Base-by-base conservation (phyloP, 1,139 yeast species). In the Debaryomyces sp. region DNA sequence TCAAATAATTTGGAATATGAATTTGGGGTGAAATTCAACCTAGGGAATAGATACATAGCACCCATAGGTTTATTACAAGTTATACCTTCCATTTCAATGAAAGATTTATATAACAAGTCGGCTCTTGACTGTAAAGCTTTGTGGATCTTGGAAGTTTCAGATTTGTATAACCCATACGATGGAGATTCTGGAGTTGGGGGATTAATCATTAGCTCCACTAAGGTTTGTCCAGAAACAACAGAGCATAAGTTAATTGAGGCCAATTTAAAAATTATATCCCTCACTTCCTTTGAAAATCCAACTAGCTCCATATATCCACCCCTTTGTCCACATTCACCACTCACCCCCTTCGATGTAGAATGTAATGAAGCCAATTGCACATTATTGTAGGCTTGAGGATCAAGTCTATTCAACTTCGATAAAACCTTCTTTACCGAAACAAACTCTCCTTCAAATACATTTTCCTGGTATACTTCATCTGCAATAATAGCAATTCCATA, bases 241-340 rank as follows among this genome's bases (percentile, higher is more conserved):
- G 98, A 94, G 67, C 99, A 94, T 51, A 94, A 77, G 41, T 94
- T 86, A 58, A 94, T 90, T 15, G 96, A 87, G 21, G 96, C 96
- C 59, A 94, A 76, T 70, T 94, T 94, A 69, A 88, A 77, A 46
- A 94, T 77, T 47, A 88, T 78, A 37, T 82, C 87, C 58, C 77
- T 75, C 15, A 92, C 86, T 43, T 87, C 92, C 4, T 76, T 75
- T 23, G 80, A 73, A 68, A 94, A 89, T 1, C 97, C 97, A 13
- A 85, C 81, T 12, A 92, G 73, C 70, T 94, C 99, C 96, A 94
- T 89, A 75, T 92, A 95, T 4, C 99, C 99, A 61, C 98, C 99
- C 70, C 99, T 85, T 73, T 94, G 99, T 50, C 99, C 99, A 77
- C 99, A 94, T 72, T 94, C 99, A 51, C 99, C 99, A 58, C 91